Percentiles rank a stretch among this genome's conserved stretches.
Evolutionary conservation across 371 early-diverging fungal genomes (phyloP).

Genomic region (Apophysomyces trapeziformis): DNA sequence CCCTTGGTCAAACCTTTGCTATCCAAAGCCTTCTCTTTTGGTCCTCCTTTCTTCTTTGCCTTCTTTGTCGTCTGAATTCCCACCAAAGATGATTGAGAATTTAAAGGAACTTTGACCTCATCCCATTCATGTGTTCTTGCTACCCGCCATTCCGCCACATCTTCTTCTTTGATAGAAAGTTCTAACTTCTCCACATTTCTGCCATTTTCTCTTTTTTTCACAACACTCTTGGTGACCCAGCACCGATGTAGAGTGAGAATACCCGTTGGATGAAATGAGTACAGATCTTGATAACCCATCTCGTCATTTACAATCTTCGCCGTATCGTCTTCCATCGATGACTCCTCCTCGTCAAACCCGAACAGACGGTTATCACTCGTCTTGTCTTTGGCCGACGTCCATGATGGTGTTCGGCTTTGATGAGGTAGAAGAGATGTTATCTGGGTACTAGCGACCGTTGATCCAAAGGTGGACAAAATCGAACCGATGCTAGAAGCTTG

Average conservation of each 20-base stretch:
- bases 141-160: constrained; percentile 66
- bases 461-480: constrained; percentile 41
- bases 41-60: constrained; percentile 7
- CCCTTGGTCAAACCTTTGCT: constrained; percentile 22
- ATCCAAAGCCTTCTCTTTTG: constrained; percentile 2
- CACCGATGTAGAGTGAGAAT: constrained; percentile 63
- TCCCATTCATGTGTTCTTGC: constrained; percentile 58
- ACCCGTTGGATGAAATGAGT: constrained; percentile 63
- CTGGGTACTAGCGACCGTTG: constrained; percentile 30
- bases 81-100: background rate
- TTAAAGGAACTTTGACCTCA: constrained; percentile 32
- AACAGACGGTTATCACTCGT: constrained; percentile 44
- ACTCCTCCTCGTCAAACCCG: constrained; percentile 59
- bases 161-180: constrained; percentile 57
- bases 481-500: constrained; percentile 42
- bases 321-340: constrained; percentile 30
- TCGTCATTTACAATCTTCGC: constrained; percentile 44
- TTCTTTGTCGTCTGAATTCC: background rate
- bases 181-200: constrained; percentile 56
- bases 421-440: constrained; percentile 22
- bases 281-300: constrained; percentile 60
- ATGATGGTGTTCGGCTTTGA: constrained; percentile 20
- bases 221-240: constrained; percentile 58
- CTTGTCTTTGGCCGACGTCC: constrained; percentile 36
- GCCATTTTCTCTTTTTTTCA: constrained; percentile 55